Conservation (phyloP, 2,329 filamentous ascomycete genomes). For the Myriangium duriaei region DNA sequence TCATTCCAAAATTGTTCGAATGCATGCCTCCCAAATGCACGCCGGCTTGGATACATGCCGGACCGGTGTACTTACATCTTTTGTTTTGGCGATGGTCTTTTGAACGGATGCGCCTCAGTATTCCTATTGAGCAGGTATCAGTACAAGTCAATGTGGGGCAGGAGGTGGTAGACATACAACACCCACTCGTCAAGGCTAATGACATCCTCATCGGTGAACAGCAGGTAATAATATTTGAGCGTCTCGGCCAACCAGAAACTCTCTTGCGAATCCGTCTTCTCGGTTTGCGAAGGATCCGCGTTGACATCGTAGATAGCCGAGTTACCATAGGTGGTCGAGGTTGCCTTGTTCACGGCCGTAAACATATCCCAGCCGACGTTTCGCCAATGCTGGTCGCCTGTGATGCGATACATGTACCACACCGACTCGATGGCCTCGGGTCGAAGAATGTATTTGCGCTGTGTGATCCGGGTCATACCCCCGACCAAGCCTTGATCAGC, state of each 20-base stretch:
- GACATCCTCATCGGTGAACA: slow-evolving; percentile 58
- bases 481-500: slow-evolving; percentile 28
- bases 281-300: slow-evolving; percentile 22
- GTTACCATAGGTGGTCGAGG: slow-evolving; percentile 54
- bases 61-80: slow-evolving; percentile 2
- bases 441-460: slow-evolving; percentile 30
- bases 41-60: too few relatives aligned
- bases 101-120: slow-evolving; percentile 42
- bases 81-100: slow-evolving; percentile 19
- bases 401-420: slow-evolving; percentile 85
- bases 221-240: slow-evolving; percentile 80
- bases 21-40: too few relatives aligned
- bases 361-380: slow-evolving; percentile 86
- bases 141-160: background rate
- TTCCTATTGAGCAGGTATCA: slow-evolving; percentile 23
- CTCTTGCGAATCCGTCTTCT: slow-evolving; percentile 56
- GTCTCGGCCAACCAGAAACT: slow-evolving; percentile 85
- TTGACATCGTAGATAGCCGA: slow-evolving; percentile 57
- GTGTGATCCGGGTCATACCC: slow-evolving; percentile 28
- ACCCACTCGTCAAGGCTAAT: slow-evolving; percentile 58
- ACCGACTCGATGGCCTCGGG: slow-evolving; percentile 81
- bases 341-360: slow-evolving; percentile 53
- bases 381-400: slow-evolving; percentile 60
- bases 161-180: slow-evolving; percentile 26
- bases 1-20: too few relatives aligned